A percentile compares a stretch with the other conserved stretches of the same genome.
phyloP scores from a whole-genome alignment of 768 basidiomycete genomes.

The Boletus reticuloceps region DNA sequence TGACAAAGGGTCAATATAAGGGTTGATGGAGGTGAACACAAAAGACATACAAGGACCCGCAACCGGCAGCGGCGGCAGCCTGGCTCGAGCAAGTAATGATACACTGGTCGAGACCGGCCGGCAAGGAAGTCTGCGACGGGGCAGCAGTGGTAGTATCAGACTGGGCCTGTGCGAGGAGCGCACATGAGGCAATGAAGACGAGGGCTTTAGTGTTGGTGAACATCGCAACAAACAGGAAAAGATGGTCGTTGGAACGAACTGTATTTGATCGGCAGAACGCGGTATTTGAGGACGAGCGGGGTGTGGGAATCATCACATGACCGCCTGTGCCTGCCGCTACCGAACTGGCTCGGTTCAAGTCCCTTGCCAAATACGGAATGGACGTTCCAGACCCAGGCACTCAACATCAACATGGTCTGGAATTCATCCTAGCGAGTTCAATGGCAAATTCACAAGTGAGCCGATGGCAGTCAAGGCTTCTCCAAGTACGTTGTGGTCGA shows the following conservation, averaged over 20 bases:
- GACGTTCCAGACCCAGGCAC: not conserved
- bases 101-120: constrained; percentile 5
- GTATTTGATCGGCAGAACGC: no score
- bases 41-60: constrained; percentile 16
- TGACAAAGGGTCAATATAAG: constrained; percentile 10
- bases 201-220: constrained; percentile 21
- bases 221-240: constrained; percentile 4
- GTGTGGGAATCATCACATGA: constrained; percentile 16
- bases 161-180: constrained; percentile 24
- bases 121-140: constrained; percentile 1
- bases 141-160: constrained; percentile 1
- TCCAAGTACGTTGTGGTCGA: not conserved
- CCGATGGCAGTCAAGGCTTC: not conserved
- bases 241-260: not conserved
- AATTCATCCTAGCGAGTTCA: no score
- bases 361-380: no score
- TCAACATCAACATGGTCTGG: not conserved
- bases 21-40: not conserved
- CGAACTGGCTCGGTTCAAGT: no score
- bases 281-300: constrained; percentile 12
- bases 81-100: not conserved
- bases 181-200: constrained; percentile 10
- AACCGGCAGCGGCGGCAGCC: not conserved
- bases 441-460: not conserved
- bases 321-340: no score